Evolutionary conservation across 306 rosid species (phyloP).

Genomic region (Ammopiptanthus mongolicus): DNA sequence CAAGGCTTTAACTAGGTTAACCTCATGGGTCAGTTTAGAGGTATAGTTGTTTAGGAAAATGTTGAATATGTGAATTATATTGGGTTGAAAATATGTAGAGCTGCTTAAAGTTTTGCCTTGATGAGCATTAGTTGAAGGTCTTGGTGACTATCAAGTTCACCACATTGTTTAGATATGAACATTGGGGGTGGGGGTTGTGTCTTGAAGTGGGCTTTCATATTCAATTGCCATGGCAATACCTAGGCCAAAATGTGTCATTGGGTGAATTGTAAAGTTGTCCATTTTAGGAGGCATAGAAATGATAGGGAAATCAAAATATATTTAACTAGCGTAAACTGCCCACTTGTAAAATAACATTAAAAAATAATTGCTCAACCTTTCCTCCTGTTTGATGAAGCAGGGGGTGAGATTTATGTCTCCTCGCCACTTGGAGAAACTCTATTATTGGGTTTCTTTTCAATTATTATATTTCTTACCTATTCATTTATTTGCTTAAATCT

Average conservation of each 20-base stretch:
- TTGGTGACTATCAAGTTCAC: background rate
- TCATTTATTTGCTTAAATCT: background rate
- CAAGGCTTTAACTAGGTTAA: background rate
- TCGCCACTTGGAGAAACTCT: slow-evolving; percentile 6
- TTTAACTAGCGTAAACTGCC: background rate
- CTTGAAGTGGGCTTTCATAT: background rate
- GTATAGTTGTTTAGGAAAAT: slow-evolving; percentile 8
- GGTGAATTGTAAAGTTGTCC: background rate
- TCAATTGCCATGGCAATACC: background rate
- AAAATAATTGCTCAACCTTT: background rate
- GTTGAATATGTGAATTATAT: slow-evolving; percentile 20
- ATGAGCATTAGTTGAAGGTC: slow-evolving; percentile 6
- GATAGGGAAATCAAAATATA: background rate
- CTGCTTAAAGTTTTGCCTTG: background rate
- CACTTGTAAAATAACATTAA: background rate
- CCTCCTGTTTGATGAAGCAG: background rate
- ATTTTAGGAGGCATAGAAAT: slow-evolving; percentile 2
- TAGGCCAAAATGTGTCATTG: background rate
- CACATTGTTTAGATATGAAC: slow-evolving; percentile 8
- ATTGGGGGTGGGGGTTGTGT: background rate
- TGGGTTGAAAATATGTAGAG: background rate
- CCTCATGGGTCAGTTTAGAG: background rate
- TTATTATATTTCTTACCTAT: background rate
- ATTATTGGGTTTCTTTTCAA: background rate
- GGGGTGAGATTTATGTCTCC: background rate